Percentiles rank a stretch among this genome's conserved stretches.
Evolutionary conservation across 495 filamentous ascomycete species (phyloP).

Genomic region (Penicillium herquei): DNA sequence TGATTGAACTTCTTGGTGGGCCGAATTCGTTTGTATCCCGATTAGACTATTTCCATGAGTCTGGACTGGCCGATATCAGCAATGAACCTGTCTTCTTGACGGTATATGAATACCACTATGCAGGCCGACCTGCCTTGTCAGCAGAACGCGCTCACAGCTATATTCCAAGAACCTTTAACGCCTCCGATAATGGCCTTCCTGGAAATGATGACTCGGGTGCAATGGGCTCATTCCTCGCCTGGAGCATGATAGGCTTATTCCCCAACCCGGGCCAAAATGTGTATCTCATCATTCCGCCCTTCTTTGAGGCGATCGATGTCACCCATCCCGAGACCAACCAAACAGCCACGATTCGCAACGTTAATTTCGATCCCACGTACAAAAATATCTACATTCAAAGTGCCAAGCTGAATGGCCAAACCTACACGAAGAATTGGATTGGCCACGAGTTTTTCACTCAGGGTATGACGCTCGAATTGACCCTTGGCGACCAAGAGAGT

Average conservation of each 20-base stretch:
- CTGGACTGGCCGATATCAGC: constrained; percentile 64
- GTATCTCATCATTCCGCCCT: constrained; percentile 68
- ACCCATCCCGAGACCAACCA: constrained; percentile 58
- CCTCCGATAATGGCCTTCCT: constrained; percentile 58
- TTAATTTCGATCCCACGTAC: constrained; percentile 59
- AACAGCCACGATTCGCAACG: constrained; percentile 57
- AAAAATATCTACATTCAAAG: constrained; percentile 66
- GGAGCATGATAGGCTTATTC: constrained; percentile 61
- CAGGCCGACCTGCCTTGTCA: constrained; percentile 63
- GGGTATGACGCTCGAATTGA: constrained; percentile 66
- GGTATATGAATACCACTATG: constrained; percentile 72
- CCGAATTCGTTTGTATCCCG: constrained; percentile 56
- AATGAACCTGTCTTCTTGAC: constrained; percentile 73
- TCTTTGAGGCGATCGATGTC: constrained; percentile 63
- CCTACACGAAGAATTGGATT: constrained; percentile 70
- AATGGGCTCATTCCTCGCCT: constrained; percentile 58
- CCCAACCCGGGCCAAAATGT: constrained; percentile 63
- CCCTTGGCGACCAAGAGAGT: constrained; percentile 63
- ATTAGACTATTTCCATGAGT: constrained; percentile 66
- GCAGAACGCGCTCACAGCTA: constrained; percentile 60
- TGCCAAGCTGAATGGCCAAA: constrained; percentile 63
- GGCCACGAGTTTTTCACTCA: constrained; percentile 72
- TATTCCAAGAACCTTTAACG: constrained; percentile 62
- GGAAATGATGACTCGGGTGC: constrained; percentile 67
- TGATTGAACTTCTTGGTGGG: constrained; percentile 62